Base-by-base conservation (phyloP, 2,329 filamentous ascomycete species). In the Sporothrix dimorphospora region DNA sequence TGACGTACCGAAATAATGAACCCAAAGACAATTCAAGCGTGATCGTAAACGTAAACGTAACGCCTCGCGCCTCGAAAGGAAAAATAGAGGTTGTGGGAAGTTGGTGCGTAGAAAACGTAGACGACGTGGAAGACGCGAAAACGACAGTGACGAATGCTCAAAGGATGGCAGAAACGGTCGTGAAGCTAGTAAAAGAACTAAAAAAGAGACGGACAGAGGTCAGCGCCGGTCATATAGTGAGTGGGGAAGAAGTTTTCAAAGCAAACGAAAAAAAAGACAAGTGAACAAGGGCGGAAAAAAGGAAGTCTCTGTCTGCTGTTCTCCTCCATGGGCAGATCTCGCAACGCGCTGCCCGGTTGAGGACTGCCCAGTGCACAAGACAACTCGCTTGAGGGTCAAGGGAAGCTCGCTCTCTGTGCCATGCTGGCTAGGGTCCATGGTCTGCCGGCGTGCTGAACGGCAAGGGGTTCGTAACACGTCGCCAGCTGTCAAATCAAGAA, bases 51-150 rank as follows among this genome's bases (percentile, higher is more conserved):
- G 66, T 69, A 57, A 72, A 66, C 40, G 68, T 61, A 70, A 61
- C 57, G 69, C 72, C 72, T 47, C 63, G 61, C 68, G 72, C 72
- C 72, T 61, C 40, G 47, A 71, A 67, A 34, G n/a, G 19, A 66
- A 71, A 68, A 49, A 63, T 34, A 45, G 49, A 51, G 34, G 42
- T 65, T 40, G 38, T n/a, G 42, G 59, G n/a, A 63, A 24, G 59
- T 45, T 24, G 59, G 12, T 45, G 59, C 59, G 59, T 63, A 63
- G 59, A 63, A 40, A 63, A 63, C 59, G 59, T 63, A 63, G 69
- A 49, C 51, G 49, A 51, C 61, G 47, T 61, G 66, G 47, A 61
- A 53, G 70, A 61, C 14, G 59, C 34, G 45, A 71, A 51, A 67
- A 51, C 63, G 70, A 68, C 63, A 68, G 66, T 71, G 70, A 59